Conservation (phyloP, 2,329 filamentous ascomycete species). For the Curvularia eragrostidis region DNA sequence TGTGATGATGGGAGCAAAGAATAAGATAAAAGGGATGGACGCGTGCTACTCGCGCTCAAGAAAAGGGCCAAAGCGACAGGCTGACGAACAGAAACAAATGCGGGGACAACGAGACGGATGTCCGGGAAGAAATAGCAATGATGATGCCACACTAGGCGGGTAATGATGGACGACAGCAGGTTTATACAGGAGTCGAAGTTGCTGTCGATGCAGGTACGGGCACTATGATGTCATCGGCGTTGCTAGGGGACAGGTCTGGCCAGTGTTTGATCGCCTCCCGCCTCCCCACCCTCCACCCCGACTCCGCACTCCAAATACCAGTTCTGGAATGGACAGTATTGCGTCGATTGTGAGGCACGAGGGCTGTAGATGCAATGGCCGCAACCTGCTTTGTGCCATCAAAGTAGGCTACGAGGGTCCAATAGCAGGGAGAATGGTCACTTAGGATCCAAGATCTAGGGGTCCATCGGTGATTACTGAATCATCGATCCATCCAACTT, state of each 20-base stretch:
- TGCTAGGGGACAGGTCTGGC: neutral
- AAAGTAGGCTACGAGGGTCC: neutral
- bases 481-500: neutral
- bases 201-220: constrained; percentile 17
- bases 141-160: constrained; percentile 7
- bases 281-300: constrained; percentile 1
- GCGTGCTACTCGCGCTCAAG: constrained; percentile 7
- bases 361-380: neutral
- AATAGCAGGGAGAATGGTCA: neutral
- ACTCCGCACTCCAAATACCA: constrained; percentile 2
- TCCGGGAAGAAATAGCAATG: neutral
- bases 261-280: constrained; percentile 10
- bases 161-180: constrained; percentile 15
- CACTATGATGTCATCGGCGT: constrained; percentile 16
- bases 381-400: neutral
- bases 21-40: constrained; percentile 2
- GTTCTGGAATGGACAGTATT: neutral
- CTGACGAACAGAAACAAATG: constrained; percentile 11
- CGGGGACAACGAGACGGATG: neutral
- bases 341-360: neutral
- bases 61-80: constrained; percentile 19
- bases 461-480: neutral
- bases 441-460: neutral
- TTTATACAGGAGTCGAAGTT: constrained; percentile 11
- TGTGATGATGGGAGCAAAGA: constrained; percentile 5